Evolutionary conservation across 2,329 filamentous ascomycete genomes (phyloP).

Genomic region (Hymenoscyphus fructigenus): DNA sequence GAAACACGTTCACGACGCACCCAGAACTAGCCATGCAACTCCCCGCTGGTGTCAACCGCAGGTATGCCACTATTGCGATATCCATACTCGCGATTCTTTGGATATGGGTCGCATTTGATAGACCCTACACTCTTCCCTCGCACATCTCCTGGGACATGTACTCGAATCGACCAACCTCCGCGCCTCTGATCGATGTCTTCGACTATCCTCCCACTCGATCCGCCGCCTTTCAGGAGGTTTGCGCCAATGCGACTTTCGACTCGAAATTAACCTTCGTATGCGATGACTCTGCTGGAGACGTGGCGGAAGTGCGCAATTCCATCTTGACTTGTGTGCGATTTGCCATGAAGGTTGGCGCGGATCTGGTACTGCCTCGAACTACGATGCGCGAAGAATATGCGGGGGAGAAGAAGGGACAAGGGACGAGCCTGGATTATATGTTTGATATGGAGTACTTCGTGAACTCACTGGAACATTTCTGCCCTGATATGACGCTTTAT

Average conservation of each 20-base stretch:
- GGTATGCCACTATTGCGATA: conserved; percentile 8
- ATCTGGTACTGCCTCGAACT: conserved; percentile 29
- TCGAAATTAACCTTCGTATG: conserved; percentile 29
- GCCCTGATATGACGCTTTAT: conserved; percentile 27
- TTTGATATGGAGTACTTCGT: conserved; percentile 29
- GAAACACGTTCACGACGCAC: background rate
- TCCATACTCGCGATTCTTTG: conserved; percentile 3
- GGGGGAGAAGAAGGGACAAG: conserved; percentile 16
- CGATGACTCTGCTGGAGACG: conserved; percentile 27
- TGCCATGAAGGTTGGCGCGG: conserved; percentile 32
- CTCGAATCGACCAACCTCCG: conserved; percentile 20
- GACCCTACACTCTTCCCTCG: conserved; percentile 16
- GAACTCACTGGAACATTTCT: conserved; percentile 25
- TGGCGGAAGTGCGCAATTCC: conserved; percentile 34
- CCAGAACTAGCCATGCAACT: background rate
- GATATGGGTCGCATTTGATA: conserved; percentile 11
- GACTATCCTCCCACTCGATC: conserved; percentile 28
- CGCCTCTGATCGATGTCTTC: conserved; percentile 23
- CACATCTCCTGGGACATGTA: conserved; percentile 26
- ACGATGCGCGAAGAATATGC: conserved; percentile 18
- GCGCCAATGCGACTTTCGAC: conserved; percentile 29
- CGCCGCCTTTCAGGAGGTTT: conserved; percentile 23
- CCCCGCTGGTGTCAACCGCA: conserved; percentile 10
- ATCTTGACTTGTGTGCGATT: conserved; percentile 34
- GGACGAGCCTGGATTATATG: conserved; percentile 27